Percentiles rank a stretch among this genome's conserved stretches.
Conservation (phyloP, 2,329 filamentous ascomycete species). For the Colletotrichum orbiculare region DNA sequence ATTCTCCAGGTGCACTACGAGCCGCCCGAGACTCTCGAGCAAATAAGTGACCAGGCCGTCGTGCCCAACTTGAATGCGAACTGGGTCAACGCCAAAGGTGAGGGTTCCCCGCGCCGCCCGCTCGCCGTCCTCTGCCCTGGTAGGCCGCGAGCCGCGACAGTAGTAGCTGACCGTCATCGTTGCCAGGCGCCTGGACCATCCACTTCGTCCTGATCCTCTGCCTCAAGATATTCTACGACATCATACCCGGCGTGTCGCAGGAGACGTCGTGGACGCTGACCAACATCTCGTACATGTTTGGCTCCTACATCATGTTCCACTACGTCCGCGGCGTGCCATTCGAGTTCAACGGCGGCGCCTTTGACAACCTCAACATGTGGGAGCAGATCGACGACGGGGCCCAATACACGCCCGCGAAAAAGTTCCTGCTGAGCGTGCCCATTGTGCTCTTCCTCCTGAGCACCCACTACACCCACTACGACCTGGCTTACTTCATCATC, state of each 20-base stretch:
- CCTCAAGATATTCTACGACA: slow-evolving; percentile 97
- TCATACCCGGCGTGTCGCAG: slow-evolving; percentile 94
- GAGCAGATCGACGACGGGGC: slow-evolving; percentile 99
- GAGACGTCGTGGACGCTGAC: slow-evolving; percentile 99
- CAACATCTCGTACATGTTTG: slow-evolving; percentile 99
- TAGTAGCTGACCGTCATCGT: slow-evolving; percentile 15
- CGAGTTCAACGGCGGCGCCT: slow-evolving; percentile 98
- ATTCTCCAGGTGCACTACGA: slow-evolving; percentile 94
- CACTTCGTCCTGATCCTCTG: slow-evolving; percentile 92
- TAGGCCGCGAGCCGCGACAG: neutral
- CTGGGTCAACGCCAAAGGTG: slow-evolving; percentile 99
- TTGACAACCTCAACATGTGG: slow-evolving; percentile 99
- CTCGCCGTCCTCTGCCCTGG: no score
- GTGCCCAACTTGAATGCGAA: slow-evolving; percentile 96
- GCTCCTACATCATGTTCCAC: slow-evolving; percentile 99
- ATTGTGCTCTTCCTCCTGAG: slow-evolving; percentile 95
- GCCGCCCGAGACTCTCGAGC: slow-evolving; percentile 94
- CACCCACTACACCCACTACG: slow-evolving; percentile 99
- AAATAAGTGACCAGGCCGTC: slow-evolving; percentile 95
- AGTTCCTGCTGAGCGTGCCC: slow-evolving; percentile 94
- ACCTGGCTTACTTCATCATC: slow-evolving; percentile 95
- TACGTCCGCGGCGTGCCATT: slow-evolving; percentile 98
- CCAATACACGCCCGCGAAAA: slow-evolving; percentile 98
- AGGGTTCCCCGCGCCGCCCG: slow-evolving; percentile 42
- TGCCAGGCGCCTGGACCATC: slow-evolving; percentile 93